Percentiles rank a stretch among this genome's conserved stretches.
These are phyloP conservation scores for Hypoxylon trugodes DNA, from an alignment of 495 filamentous ascomycete species.

Conservation along the genomic window DNA sequence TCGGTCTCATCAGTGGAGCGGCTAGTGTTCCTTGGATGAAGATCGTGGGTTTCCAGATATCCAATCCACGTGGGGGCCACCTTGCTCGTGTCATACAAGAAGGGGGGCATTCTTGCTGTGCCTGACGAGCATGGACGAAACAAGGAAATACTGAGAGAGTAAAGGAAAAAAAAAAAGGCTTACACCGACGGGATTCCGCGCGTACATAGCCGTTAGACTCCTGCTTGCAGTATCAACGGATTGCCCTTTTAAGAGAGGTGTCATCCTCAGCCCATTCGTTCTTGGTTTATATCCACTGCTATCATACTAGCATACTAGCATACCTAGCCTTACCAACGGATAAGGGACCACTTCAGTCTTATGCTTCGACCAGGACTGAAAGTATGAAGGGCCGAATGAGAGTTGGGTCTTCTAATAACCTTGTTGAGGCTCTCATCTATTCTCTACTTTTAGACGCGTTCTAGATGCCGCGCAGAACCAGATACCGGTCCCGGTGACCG, in stretches of 20 bases:
- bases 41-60: conserved; percentile 13
- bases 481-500: conserved; percentile 17
- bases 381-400: conserved; percentile 38
- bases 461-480: conserved; percentile 25
- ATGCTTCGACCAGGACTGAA: conserved; percentile 8
- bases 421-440: conserved; percentile 41
- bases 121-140: conserved; percentile 8
- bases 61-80: conserved; percentile 26
- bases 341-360: conserved; percentile 8
- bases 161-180: conserved; percentile 2
- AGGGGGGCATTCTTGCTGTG: conserved; percentile 2
- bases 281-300: conserved; percentile 15
- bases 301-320: not conserved
- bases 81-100: conserved; percentile 1
- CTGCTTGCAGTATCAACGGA: conserved; percentile 15
- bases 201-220: conserved; percentile 5
- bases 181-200: conserved; percentile 19
- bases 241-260: conserved; percentile 27
- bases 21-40: conserved; percentile 7
- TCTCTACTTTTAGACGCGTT: conserved; percentile 27
- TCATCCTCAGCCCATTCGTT: conserved; percentile 13
- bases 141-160: not conserved
- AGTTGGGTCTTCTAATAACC: conserved; percentile 25
- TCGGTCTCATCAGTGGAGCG: conserved; percentile 18
- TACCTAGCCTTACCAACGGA: conserved; percentile 25